Evolutionary conservation across 306 rosid species (phyloP).

Genomic region (Sechiopsis laciniata): DNA sequence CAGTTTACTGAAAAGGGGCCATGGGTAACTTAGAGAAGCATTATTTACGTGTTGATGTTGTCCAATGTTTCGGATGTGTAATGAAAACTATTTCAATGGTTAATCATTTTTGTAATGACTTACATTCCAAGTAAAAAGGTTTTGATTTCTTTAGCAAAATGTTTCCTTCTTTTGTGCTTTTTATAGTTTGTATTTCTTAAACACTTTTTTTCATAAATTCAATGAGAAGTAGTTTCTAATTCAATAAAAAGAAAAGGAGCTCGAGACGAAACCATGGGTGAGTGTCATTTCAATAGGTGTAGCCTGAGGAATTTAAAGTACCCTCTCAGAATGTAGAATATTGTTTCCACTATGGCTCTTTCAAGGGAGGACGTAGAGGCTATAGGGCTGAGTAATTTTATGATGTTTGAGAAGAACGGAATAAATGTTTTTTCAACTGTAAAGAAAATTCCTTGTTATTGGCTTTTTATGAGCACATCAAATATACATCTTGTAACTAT

Average conservation of each 20-base stretch:
- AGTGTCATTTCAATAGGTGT: background rate
- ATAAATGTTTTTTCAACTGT: background rate
- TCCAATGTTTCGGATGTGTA: no score
- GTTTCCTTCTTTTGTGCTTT: background rate
- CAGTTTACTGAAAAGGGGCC: no score
- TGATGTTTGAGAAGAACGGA: background rate
- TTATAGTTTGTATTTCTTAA: no score
- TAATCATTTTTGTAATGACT: background rate
- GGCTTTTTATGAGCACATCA: background rate
- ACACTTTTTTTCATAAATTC: no score
- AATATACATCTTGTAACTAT: constrained; percentile 8
- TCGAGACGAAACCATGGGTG: background rate
- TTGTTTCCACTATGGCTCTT: background rate
- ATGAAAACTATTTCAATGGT: no score
- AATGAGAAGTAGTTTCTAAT: background rate
- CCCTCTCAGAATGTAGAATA: background rate
- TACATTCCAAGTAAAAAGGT: background rate
- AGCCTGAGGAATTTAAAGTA: constrained; percentile 2
- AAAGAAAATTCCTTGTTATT: background rate
- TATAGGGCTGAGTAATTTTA: background rate
- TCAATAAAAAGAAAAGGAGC: background rate
- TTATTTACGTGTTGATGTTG: no score
- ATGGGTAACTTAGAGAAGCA: no score
- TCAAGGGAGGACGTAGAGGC: background rate
- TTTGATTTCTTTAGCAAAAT: background rate